Percentiles rank a stretch among this genome's conserved stretches.
These are phyloP conservation scores for Heterobasidion annosum DNA, from an alignment of 1,284 basidiomycete species.

Conservation along the genomic window DNA sequence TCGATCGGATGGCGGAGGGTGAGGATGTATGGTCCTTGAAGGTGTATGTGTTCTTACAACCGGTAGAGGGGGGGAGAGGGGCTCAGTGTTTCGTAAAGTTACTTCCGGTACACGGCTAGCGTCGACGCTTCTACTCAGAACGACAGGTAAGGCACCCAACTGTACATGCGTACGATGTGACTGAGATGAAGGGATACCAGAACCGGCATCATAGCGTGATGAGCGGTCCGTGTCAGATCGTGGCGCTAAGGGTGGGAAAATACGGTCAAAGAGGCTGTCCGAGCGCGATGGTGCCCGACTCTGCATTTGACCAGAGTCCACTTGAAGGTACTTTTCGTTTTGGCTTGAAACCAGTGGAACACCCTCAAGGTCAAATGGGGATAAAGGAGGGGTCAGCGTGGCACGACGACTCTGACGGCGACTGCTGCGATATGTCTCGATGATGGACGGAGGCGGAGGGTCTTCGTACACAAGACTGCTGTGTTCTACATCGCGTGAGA, in stretches of 20 bases:
- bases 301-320: neutral
- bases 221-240: neutral
- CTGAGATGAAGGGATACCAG: neutral
- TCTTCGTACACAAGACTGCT: conserved; percentile 28
- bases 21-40: neutral
- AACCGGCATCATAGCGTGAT: neutral
- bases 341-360: neutral
- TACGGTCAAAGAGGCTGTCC: conserved; percentile 1
- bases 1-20: neutral
- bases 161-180: conserved; percentile 1
- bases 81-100: neutral
- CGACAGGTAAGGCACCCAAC: neutral
- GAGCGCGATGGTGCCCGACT: neutral
- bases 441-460: conserved; percentile 29
- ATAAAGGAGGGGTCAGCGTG: neutral
- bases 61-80: neutral
- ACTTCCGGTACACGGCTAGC: conserved; percentile 6
- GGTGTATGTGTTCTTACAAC: neutral
- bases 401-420: conserved; percentile 2
- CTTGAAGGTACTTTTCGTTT: neutral
- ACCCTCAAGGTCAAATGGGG: neutral
- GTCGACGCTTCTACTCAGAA: conserved; percentile 1
- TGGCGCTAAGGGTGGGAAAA: neutral
- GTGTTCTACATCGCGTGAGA: conserved; percentile 13
- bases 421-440: conserved; percentile 22